Evolutionary conservation across 140 eudicot genomes (phyloP), one percentile per base, ranked within the genome.

Genomic region (Bidens hawaiensis): DNA sequence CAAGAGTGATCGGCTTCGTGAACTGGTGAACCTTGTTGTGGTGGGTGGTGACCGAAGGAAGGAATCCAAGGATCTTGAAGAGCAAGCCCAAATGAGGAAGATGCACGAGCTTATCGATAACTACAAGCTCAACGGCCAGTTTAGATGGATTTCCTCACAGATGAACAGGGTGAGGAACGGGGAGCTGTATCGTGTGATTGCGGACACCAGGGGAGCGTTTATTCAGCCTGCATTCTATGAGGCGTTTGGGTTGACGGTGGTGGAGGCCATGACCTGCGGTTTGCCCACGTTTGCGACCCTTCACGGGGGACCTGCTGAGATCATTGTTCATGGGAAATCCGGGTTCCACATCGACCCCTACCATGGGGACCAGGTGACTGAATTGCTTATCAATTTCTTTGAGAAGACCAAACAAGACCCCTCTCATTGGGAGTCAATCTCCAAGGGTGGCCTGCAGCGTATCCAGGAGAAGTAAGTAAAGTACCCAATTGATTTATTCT

Each of bases 41-140:
- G 97, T 90, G 9, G 97, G 95, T n/a, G 97, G 97, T n/a, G 97
- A 90, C 81, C 31, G 97, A 28, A 83, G 97, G 75, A 90, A 90
- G 72, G 88, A 90, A 61, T 90, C 97, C n/a, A 90, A 90, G 41
- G 97, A 90, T 66, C 71, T 76, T 64, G 97, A 90, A 79, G 97
- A 90, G 74, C 86, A 81, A 52, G 97, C 93, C 0, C 94, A 90
- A 78, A 86, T 86, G 97, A 86, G 81, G 77, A 90, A 79, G 53
- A 90, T 90, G 97, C 76, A 90, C 23, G 83, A 73, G 68, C 85
- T 90, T 3, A 90, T 90, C 5, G 95, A 90, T 33, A 73, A 67
- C 34, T 73, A 86, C 86, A 81, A 90, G 28, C 60, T 90, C 60
- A 81, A 90, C 24, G 97, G 97, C 2, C 95, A 90, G 47, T 90